phyloP scores from a whole-genome alignment of 2,329 filamentous ascomycete species.

The Claviceps humidiphila region DNA sequence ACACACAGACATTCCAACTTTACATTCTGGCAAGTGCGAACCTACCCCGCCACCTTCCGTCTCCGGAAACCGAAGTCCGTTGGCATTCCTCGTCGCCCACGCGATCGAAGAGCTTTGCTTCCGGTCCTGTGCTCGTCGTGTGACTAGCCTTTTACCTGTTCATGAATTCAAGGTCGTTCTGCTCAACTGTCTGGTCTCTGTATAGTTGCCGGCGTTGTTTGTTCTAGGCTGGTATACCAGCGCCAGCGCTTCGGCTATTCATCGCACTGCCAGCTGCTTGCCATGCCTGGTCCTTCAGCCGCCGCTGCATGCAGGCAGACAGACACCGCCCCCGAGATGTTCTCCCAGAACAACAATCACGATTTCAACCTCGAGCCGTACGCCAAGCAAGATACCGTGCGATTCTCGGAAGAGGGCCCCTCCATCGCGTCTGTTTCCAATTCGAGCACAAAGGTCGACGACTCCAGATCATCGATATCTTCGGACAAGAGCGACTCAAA shows the following conservation, averaged over 20 bases:
- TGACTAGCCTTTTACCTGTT: background rate
- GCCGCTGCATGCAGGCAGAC: conserved; percentile 5
- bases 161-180: background rate
- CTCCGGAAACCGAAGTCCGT: conserved; percentile 8
- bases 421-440: conserved; percentile 24
- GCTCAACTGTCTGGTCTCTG: background rate
- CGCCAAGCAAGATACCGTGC: conserved; percentile 6
- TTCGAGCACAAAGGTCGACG: conserved; percentile 22
- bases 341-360: background rate
- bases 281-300: background rate
- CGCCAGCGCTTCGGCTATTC: background rate
- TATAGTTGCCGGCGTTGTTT: background rate
- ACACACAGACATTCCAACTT: background rate
- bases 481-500: conserved; percentile 40
- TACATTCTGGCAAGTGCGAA: background rate
- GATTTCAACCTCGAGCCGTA: background rate
- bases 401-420: conserved; percentile 10
- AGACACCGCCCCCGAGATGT: conserved; percentile 1
- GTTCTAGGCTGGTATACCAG: background rate
- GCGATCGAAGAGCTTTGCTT: background rate
- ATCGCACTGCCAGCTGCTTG: conserved; percentile 1
- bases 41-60: conserved; percentile 8
- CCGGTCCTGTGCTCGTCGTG: background rate
- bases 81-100: conserved; percentile 3
- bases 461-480: conserved; percentile 34